phyloP scores from a whole-genome alignment of 148 eudicot species.

The Pouteria glomerata region DNA sequence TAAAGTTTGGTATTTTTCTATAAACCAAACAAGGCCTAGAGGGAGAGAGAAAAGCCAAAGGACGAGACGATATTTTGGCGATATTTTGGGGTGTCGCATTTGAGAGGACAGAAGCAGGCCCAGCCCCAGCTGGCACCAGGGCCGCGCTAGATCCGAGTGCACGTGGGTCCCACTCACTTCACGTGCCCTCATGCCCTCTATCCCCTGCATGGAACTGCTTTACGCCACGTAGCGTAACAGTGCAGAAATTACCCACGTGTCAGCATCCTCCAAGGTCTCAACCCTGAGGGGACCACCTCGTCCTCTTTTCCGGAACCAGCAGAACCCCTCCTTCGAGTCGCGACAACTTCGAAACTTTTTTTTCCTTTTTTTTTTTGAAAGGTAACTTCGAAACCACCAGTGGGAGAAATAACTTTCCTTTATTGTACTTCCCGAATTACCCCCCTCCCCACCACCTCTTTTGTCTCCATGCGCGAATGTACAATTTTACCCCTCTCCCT shows the following conservation, averaged over 20 bases:
- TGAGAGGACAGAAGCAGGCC: constrained; percentile 13
- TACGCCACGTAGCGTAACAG: not conserved
- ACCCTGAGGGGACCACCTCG: not conserved
- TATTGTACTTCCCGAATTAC: not conserved
- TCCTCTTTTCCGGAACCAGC: not conserved
- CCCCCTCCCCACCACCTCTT: not conserved
- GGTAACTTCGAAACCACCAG: too few species aligned
- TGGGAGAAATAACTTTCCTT: not conserved
- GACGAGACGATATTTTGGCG: not conserved
- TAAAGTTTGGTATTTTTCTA: too few species aligned
- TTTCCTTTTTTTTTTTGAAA: too few species aligned
- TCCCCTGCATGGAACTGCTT: not conserved
- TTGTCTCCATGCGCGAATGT: not conserved
- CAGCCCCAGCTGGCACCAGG: constrained; percentile 11
- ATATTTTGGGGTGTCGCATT: constrained; percentile 1
- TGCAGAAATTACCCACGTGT: not conserved
- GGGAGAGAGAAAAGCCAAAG: too few species aligned
- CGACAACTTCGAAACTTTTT: constrained; percentile 8
- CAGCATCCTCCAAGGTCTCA: not conserved
- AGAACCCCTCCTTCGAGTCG: constrained; percentile 5
- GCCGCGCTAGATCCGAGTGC: constrained; percentile 12
- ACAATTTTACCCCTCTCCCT: not conserved
- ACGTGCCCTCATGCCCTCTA: constrained; percentile 13
- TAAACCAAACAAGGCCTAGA: too few species aligned
- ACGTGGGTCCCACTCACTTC: constrained; percentile 5